A percentile compares a stretch with the other conserved stretches of the same genome.
phyloP scores from a whole-genome alignment of 2,329 filamentous ascomycete genomes.

The Colletotrichum neosansevieriae region DNA sequence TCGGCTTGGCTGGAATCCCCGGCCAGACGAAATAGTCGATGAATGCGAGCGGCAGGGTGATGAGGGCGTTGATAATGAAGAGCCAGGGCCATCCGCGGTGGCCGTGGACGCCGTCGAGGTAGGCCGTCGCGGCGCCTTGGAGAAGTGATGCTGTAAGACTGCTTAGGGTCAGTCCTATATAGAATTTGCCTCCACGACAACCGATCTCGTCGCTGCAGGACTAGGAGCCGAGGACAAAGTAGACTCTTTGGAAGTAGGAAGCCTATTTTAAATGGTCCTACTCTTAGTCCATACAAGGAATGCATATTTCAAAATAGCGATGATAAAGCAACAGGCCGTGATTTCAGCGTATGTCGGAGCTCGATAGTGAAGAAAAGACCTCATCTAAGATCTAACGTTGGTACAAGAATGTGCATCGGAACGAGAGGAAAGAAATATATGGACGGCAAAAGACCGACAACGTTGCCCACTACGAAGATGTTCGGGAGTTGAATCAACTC shows the following conservation, averaged over 20 bases:
- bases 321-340: conserved; percentile 55
- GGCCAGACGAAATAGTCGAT: conserved; percentile 22
- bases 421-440: conserved; percentile 61
- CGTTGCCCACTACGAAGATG: conserved; percentile 54
- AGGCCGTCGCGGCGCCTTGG: conserved; percentile 55
- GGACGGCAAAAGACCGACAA: conserved; percentile 64
- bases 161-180: conserved; percentile 63
- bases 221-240: conserved; percentile 64
- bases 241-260: conserved; percentile 55
- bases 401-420: conserved; percentile 63
- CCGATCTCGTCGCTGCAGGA: conserved; percentile 71
- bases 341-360: conserved; percentile 60
- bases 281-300: no score
- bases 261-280: neutral
- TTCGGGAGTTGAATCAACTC: conserved; percentile 25
- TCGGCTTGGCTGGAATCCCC: conserved; percentile 55
- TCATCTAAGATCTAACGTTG: conserved; percentile 65
- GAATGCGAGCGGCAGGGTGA: conserved; percentile 23
- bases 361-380: conserved; percentile 66
- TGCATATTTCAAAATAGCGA: conserved; percentile 51
- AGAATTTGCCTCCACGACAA: conserved; percentile 73
- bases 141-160: conserved; percentile 65
- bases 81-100: conserved; percentile 68
- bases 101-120: conserved; percentile 58
- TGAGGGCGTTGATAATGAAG: conserved; percentile 59